phyloP scores from a whole-genome alignment of 805 yeast species.

The Candida wancherniae region DNA sequence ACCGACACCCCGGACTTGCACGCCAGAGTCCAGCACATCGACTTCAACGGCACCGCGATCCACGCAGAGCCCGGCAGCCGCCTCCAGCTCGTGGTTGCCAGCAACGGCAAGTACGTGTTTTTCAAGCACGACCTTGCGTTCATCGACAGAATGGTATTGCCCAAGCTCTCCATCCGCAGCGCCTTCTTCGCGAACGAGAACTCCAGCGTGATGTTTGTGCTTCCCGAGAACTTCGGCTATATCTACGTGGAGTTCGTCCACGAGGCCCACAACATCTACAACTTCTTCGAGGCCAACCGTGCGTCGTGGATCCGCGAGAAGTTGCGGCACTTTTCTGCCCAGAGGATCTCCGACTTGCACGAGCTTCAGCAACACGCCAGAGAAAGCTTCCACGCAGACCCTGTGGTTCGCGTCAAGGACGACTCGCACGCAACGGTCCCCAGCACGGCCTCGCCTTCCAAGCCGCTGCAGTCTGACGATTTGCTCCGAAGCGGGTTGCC shows the following conservation, averaged over 20 bases:
- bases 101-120: slow-evolving; percentile 7
- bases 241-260: slow-evolving; percentile 5
- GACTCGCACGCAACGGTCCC: background rate
- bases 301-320: slow-evolving; percentile 3
- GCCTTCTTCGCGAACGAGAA: slow-evolving; percentile 9
- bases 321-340: background rate
- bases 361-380: slow-evolving; percentile 7
- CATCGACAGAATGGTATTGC: slow-evolving; percentile 15
- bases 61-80: slow-evolving; percentile 2
- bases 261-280: slow-evolving; percentile 2
- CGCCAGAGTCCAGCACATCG: slow-evolving; percentile 6
- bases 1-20: slow-evolving; percentile 8
- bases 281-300: slow-evolving; percentile 1
- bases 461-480: slow-evolving; percentile 6
- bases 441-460: background rate
- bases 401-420: slow-evolving; percentile 3
- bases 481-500: slow-evolving; percentile 12
- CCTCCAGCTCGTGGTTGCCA: slow-evolving; percentile 10
- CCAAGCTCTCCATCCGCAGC: slow-evolving; percentile 6
- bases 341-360: slow-evolving; percentile 2
- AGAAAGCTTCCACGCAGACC: slow-evolving; percentile 9
- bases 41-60: slow-evolving; percentile 14
- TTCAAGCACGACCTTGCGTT: slow-evolving; percentile 8
- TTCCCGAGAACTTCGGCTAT: slow-evolving; percentile 15
- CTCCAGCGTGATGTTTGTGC: slow-evolving; percentile 7